These are phyloP conservation scores for Backusella circina DNA, from an alignment of 192 early-diverging fungal genomes.

Conservation along the genomic window DNA sequence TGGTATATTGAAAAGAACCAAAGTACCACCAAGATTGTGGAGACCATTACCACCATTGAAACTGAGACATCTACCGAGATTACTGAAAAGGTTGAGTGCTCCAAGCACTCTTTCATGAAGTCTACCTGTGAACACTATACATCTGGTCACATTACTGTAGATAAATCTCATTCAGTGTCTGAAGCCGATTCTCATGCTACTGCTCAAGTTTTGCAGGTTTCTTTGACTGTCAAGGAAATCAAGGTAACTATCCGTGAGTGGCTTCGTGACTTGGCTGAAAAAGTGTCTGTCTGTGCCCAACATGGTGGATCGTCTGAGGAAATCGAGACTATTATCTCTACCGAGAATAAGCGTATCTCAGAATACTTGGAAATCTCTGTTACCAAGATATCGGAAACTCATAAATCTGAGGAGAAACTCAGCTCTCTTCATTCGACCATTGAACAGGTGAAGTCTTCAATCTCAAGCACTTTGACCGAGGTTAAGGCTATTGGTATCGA, in stretches of 20 bases:
- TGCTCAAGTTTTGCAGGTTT: background rate
- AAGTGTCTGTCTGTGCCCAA: slow-evolving; percentile 5
- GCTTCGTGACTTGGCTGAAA: slow-evolving; percentile 11
- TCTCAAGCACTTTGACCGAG: slow-evolving; percentile 2
- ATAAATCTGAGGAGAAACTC: background rate
- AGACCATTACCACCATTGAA: background rate
- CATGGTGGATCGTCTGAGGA: background rate
- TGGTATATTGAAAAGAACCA: slow-evolving; percentile 2
- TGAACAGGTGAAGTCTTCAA: slow-evolving; percentile 1
- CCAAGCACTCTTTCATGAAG: background rate
- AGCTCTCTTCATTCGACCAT: background rate
- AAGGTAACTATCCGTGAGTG: slow-evolving; percentile 10
- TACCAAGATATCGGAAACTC: slow-evolving; percentile 2
- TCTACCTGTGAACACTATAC: background rate
- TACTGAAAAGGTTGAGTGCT: background rate
- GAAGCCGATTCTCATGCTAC: background rate
- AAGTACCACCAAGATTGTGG: background rate
- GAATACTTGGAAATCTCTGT: slow-evolving; percentile 9
- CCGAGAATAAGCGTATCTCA: background rate
- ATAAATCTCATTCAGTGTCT: background rate
- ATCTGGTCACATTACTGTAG: background rate
- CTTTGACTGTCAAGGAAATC: slow-evolving; percentile 12
- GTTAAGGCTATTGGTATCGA: slow-evolving; percentile 6
- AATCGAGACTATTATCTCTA: background rate
- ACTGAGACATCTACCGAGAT: slow-evolving; percentile 1